Evolutionary conservation across 495 filamentous ascomycete species (phyloP), one percentile per base, ranked within the genome.

Genomic region (Annulohypoxylon nitens): DNA sequence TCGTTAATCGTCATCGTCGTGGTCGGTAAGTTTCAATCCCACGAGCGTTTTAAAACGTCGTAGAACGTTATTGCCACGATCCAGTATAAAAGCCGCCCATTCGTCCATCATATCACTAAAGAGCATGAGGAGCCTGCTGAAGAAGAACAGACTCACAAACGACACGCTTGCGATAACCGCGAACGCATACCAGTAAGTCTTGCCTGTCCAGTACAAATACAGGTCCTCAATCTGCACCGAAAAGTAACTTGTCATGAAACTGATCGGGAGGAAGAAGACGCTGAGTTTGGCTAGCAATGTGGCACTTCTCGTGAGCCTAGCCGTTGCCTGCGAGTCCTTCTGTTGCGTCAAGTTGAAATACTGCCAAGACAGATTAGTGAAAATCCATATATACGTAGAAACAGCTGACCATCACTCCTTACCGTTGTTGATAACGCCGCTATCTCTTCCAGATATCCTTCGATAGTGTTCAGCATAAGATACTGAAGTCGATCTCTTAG

Each of bases 271-370:
- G 81, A 97, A 97, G 50, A 97, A 83, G 55, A 97, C 93, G 11
- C 91, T 93, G 50, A 92, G 88, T 76, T 95, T 95, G 26, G 92
- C 92, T 12, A 97, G 82, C n/a, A 96, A 81, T 43, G 94, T 93
- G 0, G 93, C 94, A 68, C 93, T 90, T 33, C 92, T 85, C 0
- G 93, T 95, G 23, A 97, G 85, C 33, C 90, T 87, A 58, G 95
- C 93, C 6, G 94, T 92, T 2, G 90, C 89, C 63, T 91, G 86
- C 2, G 92, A 93, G 81, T 97, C 91, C 75, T 93, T 93, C 75
- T 95, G 90, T 11, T 93, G 90, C 62, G 93, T 94, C 73, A 97
- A 86, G 81, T 94, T 95, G 86, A 96, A 97, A 79, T 93, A 93
- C 91, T 93, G 54, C 43, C 2, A 20, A 50, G 53, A 14, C 5